Percentiles rank a stretch among this genome's conserved stretches.
These are phyloP conservation scores for Phytophthora podocarpi DNA, from an alignment of 352 stramenopile genomes.

Conservation along the genomic window DNA sequence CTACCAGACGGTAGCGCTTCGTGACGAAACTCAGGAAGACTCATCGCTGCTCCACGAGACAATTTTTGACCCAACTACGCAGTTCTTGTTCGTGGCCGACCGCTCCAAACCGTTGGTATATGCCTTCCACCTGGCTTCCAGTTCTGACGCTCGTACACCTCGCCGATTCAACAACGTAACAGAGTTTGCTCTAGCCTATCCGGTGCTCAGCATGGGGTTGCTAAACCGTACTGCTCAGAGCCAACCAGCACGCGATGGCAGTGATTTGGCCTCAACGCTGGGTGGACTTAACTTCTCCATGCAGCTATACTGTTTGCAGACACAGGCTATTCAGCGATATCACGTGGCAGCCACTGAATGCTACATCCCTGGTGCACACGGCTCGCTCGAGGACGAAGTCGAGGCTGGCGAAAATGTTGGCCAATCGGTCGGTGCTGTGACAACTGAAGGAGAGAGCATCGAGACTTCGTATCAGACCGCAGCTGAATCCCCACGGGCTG, in stretches of 20 bases:
- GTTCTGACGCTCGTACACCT: conserved; percentile 37
- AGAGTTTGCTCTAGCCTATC: conserved; percentile 80
- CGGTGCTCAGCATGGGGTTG: conserved; percentile 76
- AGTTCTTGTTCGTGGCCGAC: conserved; percentile 85
- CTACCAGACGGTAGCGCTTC: conserved; percentile 68
- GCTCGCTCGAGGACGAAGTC: conserved; percentile 52
- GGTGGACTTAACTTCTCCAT: conserved; percentile 62
- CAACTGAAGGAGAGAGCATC: conserved; percentile 67
- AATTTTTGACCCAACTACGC: conserved; percentile 67
- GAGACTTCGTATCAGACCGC: conserved; percentile 66
- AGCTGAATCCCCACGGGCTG: conserved; percentile 66
- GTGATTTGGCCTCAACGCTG: conserved; percentile 28
- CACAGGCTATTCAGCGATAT: conserved; percentile 86
- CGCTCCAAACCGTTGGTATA: conserved; percentile 65
- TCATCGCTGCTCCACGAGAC: conserved; percentile 54
- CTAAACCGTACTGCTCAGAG: conserved; percentile 49
- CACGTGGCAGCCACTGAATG: conserved; percentile 67
- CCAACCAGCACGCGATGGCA: conserved; percentile 41
- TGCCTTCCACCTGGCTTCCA: conserved; percentile 63
- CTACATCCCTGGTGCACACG: conserved; percentile 45
- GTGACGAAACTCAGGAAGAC: conserved; percentile 34
- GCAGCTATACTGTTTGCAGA: conserved; percentile 85
- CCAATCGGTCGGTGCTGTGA: conserved; percentile 78
- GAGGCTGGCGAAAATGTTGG: conserved; percentile 42
- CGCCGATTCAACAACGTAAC: conserved; percentile 82